Evolutionary conservation across 1,284 basidiomycete species (phyloP), one percentile per base, ranked within the genome.

Genomic region (Waitea zeae): DNA sequence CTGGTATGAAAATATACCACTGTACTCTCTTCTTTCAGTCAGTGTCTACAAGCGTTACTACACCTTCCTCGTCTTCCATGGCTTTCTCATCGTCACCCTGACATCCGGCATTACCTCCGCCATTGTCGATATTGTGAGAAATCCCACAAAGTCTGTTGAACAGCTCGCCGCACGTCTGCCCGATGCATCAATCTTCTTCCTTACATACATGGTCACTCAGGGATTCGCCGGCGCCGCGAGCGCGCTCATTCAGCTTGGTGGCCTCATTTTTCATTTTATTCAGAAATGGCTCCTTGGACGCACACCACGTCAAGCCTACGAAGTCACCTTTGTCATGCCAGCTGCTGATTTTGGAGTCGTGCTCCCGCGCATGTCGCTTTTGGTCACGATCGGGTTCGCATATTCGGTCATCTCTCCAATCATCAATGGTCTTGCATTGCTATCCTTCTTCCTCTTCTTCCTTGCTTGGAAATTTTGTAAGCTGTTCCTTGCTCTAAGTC

Each of bases 41-140:
- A 74, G 70, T 41, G 63, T 86, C 27, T 84, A 83, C 63, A 67
- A 63, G 9, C 67, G 82, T 11, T 86, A 75, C 52, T 83, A 76
- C 49, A 51, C 78, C 39, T 83, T 86, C 59, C 61, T 79, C 14
- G 61, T 82, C 40, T 67, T 83, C 28, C 63, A 68, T 38, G 62
- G 64, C 47, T 84, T 82, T 59, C 55, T 84, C 37, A 66, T 80
- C 42, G 69, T 77, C 34, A 80, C 78, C 1, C 50, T 82, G 30
- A 62, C 67, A n/a, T 70, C 70, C 12, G 74, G 74, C 39, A 53
- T 82, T 31, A 65, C 74, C 36, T 46, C 53, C 4, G 50, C 64
- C 1, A 52, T 65, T 7, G 20, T 20, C 44, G 48, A 64, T 54
- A 59, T 67, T 24, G 46, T 67, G 27, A 48, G 64, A 20, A 62